phyloP scores from a whole-genome alignment of 371 early-diverging fungal species.

The Batkoa obscura region DNA sequence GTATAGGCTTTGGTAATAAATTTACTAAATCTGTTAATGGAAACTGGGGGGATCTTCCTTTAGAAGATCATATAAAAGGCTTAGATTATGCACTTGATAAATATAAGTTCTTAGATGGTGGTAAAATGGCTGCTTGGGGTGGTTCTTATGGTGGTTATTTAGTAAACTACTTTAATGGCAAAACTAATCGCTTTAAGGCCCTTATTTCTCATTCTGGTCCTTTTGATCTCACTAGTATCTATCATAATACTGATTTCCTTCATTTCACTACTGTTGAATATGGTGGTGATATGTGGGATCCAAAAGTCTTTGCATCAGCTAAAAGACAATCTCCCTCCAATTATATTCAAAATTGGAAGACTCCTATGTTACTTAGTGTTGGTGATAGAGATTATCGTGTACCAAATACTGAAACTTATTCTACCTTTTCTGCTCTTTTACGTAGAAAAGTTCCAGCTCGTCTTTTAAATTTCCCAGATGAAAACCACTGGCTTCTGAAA shows the following conservation, averaged over 20 bases:
- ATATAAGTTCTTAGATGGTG: conserved; percentile 35
- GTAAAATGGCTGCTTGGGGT: conserved; percentile 45
- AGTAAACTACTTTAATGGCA: conserved; percentile 48
- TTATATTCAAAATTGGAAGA: conserved; percentile 52
- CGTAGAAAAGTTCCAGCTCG: conserved; percentile 46
- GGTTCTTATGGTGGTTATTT: conserved; percentile 72
- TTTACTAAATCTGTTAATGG: conserved; percentile 52
- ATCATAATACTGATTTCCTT: conserved; percentile 59
- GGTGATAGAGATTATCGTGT: conserved; percentile 45
- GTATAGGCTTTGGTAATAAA: conserved; percentile 62
- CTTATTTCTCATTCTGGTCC: conserved; percentile 71
- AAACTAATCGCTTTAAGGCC: conserved; percentile 44
- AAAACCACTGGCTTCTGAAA: conserved; percentile 39
- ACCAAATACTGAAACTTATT: conserved; percentile 42
- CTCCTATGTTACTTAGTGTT: conserved; percentile 61
- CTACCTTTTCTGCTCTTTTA: conserved; percentile 60
- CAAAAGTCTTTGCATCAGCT: conserved; percentile 21
- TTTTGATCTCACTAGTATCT: conserved; percentile 37
- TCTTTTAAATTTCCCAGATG: conserved; percentile 63
- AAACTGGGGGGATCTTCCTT: conserved; percentile 69
- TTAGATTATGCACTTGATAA: conserved; percentile 36
- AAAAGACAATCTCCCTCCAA: conserved; percentile 50
- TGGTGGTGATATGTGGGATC: conserved; percentile 33
- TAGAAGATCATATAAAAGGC: conserved; percentile 47
- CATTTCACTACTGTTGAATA: conserved; percentile 59